Percentiles rank a stretch among this genome's conserved stretches.
Conservation (phyloP, 225 moss, liverwort and hornwort species). For the Polytrichum formosum region DNA sequence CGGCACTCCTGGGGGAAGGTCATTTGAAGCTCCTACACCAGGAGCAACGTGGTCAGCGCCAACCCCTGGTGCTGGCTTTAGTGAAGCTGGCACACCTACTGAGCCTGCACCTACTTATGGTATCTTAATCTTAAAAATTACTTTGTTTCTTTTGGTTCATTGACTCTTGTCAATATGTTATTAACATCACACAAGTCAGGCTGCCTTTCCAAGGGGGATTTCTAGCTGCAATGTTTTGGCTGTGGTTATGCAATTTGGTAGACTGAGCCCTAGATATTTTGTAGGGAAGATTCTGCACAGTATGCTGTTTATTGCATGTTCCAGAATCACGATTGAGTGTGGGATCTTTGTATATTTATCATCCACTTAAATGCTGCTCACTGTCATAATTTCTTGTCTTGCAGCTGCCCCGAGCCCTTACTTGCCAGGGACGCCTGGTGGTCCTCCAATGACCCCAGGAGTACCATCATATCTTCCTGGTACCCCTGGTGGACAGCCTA, state of each 20-base stretch:
- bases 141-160: too few relatives aligned
- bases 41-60: constrained; percentile 71
- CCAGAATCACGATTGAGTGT: too few relatives aligned
- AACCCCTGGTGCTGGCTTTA: constrained; percentile 82
- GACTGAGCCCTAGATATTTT: too few relatives aligned
- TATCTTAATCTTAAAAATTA: constrained; percentile 7
- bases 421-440: constrained; percentile 88
- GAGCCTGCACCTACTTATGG: constrained; percentile 74
- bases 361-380: too few relatives aligned
- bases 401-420: constrained; percentile 93
- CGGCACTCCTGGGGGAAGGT: constrained; percentile 85
- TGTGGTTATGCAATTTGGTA: too few relatives aligned
- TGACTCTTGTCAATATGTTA: too few relatives aligned
- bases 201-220: too few relatives aligned
- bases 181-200: too few relatives aligned
- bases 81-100: constrained; percentile 89
- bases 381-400: constrained; percentile 5
- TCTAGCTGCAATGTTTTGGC: too few relatives aligned
- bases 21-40: constrained; percentile 79
- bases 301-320: too few relatives aligned
- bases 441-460: constrained; percentile 95
- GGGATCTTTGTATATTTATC: too few relatives aligned
- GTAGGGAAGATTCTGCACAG: too few relatives aligned
- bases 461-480: constrained; percentile 83
- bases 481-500: constrained; percentile 92